These are phyloP conservation scores for Agaricus bisporus DNA, from an alignment of 768 basidiomycete species.

Conservation along the genomic window DNA sequence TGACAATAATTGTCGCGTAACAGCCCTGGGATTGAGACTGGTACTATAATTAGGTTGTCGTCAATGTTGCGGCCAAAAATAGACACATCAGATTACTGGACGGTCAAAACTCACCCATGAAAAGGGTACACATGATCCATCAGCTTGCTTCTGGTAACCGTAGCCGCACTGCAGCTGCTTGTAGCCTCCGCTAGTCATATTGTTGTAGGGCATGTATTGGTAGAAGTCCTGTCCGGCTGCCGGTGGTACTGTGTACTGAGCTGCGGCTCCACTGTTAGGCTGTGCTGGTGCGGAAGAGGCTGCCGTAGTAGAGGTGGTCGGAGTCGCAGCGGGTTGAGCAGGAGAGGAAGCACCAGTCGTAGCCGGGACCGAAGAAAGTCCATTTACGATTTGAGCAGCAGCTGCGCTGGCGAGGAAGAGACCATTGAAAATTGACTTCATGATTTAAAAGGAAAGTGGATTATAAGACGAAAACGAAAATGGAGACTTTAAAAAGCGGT, in stretches of 20 bases:
- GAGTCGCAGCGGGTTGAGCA: slow-evolving; percentile 13
- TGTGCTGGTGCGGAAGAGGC: slow-evolving; percentile 11
- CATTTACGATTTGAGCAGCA: slow-evolving; percentile 50
- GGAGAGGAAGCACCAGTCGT: slow-evolving; percentile 17
- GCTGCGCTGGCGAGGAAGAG: slow-evolving; percentile 54
- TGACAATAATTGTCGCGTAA: slow-evolving; percentile 63
- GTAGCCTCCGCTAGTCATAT: slow-evolving; percentile 60
- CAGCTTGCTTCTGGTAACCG: slow-evolving; percentile 49
- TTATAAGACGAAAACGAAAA: slow-evolving; percentile 30
- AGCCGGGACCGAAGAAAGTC: slow-evolving; percentile 33
- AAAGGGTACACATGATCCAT: slow-evolving; percentile 48
- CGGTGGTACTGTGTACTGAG: slow-evolving; percentile 27
- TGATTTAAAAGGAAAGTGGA: slow-evolving; percentile 44
- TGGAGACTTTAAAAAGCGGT: slow-evolving; percentile 48
- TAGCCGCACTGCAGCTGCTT: slow-evolving; percentile 64
- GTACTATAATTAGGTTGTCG: slow-evolving; percentile 23
- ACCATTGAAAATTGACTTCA: slow-evolving; percentile 57
- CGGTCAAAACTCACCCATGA: slow-evolving; percentile 46
- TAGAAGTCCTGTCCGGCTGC: slow-evolving; percentile 32
- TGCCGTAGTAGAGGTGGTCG: slow-evolving; percentile 14
- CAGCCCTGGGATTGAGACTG: slow-evolving; percentile 39
- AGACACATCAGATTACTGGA: neutral
- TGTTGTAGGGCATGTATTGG: slow-evolving; percentile 50
- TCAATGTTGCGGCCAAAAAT: slow-evolving; percentile 2
- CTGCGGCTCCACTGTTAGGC: neutral